Percentiles rank a stretch among this genome's conserved stretches.
Conservation (phyloP, 2,329 filamentous ascomycete species). For the Neophaeococcomyces aloes region DNA sequence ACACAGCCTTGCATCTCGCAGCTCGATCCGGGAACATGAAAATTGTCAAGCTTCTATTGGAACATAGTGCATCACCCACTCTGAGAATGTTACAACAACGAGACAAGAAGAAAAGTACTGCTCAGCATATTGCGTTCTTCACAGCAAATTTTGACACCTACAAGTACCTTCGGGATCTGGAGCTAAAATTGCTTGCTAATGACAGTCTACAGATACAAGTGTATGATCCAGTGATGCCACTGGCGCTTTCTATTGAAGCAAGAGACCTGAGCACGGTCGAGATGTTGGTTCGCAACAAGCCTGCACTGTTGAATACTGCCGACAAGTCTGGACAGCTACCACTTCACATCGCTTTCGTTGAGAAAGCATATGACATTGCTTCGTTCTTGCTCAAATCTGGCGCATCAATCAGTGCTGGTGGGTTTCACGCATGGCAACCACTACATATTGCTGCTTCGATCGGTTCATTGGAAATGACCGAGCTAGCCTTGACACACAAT, state of each 20-base stretch:
- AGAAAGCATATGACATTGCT: conserved; percentile 11
- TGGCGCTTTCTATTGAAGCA: conserved; percentile 13
- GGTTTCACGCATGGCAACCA: conserved; percentile 19
- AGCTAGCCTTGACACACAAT: conserved; percentile 13
- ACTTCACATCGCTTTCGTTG: conserved; percentile 17
- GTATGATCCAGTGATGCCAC: conserved; percentile 9
- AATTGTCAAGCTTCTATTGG: conserved; percentile 13
- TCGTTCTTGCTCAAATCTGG: conserved; percentile 17
- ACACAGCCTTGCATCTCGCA: conserved; percentile 17
- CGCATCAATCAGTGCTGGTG: conserved; percentile 15
- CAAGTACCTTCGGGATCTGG: conserved; percentile 17
- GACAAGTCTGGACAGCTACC: conserved; percentile 18
- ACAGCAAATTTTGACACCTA: conserved; percentile 20
- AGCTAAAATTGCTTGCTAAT: conserved; percentile 11
- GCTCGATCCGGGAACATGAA: conserved; percentile 16
- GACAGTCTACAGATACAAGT: not conserved
- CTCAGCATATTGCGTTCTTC: conserved; percentile 18
- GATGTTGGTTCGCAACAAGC: conserved; percentile 8
- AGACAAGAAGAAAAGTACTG: conserved; percentile 14
- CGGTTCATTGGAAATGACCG: conserved; percentile 15
- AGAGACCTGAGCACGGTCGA: conserved; percentile 12
- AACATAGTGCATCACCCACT: conserved; percentile 12
- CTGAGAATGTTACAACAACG: conserved; percentile 11
- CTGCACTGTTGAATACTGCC: conserved; percentile 8
- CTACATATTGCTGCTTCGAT: conserved; percentile 21